These are phyloP conservation scores for Alternaria sp. DNA, from an alignment of 2,329 filamentous ascomycete genomes.

Conservation along the genomic window DNA sequence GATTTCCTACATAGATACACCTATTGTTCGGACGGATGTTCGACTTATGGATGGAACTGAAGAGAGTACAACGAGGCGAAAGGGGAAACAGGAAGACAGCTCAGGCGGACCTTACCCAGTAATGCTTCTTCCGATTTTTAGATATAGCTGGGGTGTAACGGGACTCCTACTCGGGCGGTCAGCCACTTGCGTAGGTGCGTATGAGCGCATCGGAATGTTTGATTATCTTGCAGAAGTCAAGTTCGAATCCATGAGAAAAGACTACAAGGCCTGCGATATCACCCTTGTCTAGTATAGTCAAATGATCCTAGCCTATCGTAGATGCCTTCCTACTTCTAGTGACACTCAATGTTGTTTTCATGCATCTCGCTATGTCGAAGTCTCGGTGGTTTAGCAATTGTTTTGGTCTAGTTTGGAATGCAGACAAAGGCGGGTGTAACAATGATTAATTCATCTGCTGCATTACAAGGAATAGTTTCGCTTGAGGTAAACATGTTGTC, in stretches of 20 bases:
- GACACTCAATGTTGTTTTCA: too few species aligned
- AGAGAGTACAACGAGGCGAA: background rate
- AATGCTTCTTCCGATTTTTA: background rate
- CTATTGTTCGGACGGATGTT: background rate
- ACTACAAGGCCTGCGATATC: too few species aligned
- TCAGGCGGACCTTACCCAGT: background rate
- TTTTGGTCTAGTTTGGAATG: too few species aligned
- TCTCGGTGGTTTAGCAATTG: too few species aligned
- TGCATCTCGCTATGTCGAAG: too few species aligned
- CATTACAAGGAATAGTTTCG: too few species aligned
- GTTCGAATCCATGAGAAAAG: background rate
- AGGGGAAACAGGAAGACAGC: background rate
- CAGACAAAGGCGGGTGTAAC: too few species aligned
- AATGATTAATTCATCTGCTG: too few species aligned
- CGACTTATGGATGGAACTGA: background rate
- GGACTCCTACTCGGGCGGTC: background rate
- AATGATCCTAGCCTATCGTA: too few species aligned
- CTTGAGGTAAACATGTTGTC: too few species aligned
- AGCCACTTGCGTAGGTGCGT: background rate
- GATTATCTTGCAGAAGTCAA: background rate
- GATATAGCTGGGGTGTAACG: background rate
- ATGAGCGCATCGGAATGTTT: background rate
- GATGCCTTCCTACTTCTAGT: too few species aligned
- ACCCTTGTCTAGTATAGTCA: too few species aligned
- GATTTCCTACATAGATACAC: background rate